phyloP scores from a whole-genome alignment of 257 asterid species.

The Ilex asprella region DNA sequence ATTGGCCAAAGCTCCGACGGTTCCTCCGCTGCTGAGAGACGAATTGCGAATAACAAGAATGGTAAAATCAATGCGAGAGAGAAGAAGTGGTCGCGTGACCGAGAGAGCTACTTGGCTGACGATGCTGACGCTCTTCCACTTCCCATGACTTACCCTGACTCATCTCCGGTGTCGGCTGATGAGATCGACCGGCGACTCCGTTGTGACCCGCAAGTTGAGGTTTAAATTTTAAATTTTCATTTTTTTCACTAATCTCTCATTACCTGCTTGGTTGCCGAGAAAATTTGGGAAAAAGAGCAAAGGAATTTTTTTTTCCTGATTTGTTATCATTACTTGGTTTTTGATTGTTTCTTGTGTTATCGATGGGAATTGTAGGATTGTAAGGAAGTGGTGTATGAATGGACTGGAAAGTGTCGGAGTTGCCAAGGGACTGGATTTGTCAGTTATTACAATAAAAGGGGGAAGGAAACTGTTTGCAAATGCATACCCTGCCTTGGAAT shows the following conservation, averaged over 20 bases:
- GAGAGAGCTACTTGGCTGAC: constrained; percentile 74
- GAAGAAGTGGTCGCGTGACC: constrained; percentile 61
- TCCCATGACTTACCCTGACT: constrained; percentile 74
- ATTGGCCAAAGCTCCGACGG: constrained; percentile 30
- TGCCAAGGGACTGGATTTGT: constrained; percentile 91
- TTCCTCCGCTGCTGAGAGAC: constrained; percentile 17
- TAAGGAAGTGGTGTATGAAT: constrained; percentile 79
- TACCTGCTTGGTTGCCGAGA: too few relatives aligned
- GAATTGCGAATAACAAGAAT: constrained; percentile 16
- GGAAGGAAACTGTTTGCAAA: constrained; percentile 82
- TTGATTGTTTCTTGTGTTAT: background rate
- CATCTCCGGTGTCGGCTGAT: constrained; percentile 53
- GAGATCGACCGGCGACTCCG: constrained; percentile 60
- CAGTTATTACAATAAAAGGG: constrained; percentile 75
- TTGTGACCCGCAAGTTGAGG: constrained; percentile 67
- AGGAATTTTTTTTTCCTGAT: constrained; percentile 2
- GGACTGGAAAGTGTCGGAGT: constrained; percentile 95
- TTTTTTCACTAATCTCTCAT: too few relatives aligned
- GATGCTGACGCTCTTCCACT: constrained; percentile 70
- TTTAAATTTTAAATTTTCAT: background rate
- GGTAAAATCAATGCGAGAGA: constrained; percentile 57
- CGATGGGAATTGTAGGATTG: constrained; percentile 52
- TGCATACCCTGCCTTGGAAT: constrained; percentile 93
- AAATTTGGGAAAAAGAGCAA: background rate
- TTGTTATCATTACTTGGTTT: constrained; percentile 4